These are phyloP conservation scores for Monosporozyma unispora DNA, from an alignment of 805 yeast genomes.

Conservation along the genomic window DNA sequence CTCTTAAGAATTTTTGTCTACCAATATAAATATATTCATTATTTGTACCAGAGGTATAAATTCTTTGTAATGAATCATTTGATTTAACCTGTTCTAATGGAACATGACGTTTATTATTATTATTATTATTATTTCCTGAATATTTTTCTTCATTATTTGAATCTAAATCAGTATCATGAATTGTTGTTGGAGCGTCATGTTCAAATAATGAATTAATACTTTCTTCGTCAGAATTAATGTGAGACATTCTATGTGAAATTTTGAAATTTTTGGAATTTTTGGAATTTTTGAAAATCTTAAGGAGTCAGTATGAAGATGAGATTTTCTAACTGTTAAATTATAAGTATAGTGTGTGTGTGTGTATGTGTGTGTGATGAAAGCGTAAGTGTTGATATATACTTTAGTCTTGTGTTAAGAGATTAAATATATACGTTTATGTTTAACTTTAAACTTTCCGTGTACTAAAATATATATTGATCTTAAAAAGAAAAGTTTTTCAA, in stretches of 20 bases:
- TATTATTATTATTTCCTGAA: background rate
- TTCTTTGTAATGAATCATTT: conserved; percentile 14
- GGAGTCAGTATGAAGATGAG: too few species aligned
- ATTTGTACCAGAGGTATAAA: conserved; percentile 36
- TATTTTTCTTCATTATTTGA: background rate
- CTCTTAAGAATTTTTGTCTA: conserved; percentile 52
- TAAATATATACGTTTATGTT: too few species aligned
- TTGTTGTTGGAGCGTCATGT: conserved; percentile 2
- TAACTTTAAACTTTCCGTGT: too few species aligned
- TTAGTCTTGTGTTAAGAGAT: too few species aligned
- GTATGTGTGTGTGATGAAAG: too few species aligned
- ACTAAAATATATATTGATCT: too few species aligned
- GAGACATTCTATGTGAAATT: background rate
- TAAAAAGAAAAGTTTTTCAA: too few species aligned
- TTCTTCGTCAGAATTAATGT: conserved; percentile 1
- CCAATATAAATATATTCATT: conserved; percentile 66
- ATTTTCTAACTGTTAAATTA: too few species aligned
- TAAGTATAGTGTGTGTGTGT: too few species aligned
- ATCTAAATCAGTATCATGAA: conserved; percentile 3
- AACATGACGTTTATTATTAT: background rate
- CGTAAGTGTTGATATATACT: too few species aligned
- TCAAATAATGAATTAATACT: conserved; percentile 3
- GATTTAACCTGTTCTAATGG: background rate
- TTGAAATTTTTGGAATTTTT: background rate
- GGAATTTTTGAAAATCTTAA: too few species aligned